These are phyloP conservation scores for Helenozyma baotianmanensis DNA, from an alignment of 805 yeast genomes.

Conservation along the genomic window DNA sequence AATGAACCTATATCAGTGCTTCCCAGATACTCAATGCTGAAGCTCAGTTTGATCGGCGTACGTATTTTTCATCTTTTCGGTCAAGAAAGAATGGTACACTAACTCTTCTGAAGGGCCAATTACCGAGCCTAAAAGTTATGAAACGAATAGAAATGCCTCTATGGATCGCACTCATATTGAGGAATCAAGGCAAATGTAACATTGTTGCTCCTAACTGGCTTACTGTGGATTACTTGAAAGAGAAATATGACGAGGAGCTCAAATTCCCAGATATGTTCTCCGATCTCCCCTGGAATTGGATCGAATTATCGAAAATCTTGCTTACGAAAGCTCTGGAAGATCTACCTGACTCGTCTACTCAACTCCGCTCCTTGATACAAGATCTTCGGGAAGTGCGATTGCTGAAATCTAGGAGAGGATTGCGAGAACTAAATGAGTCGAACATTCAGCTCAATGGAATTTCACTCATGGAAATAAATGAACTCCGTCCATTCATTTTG, in stretches of 20 bases:
- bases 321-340: conserved; percentile 75
- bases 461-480: conserved; percentile 82
- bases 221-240: conserved; percentile 46
- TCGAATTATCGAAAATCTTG: conserved; percentile 69
- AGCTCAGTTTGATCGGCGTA: conserved; percentile 63
- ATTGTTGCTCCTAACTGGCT: conserved; percentile 88
- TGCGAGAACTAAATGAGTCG: conserved; percentile 71
- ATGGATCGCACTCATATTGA: conserved; percentile 83
- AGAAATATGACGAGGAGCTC: conserved; percentile 63
- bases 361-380: conserved; percentile 64
- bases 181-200: conserved; percentile 80
- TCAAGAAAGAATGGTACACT: not conserved
- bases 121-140: conserved; percentile 63
- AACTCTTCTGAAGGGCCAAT: not conserved
- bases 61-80: no score
- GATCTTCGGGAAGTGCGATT: conserved; percentile 81
- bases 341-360: conserved; percentile 66
- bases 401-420: conserved; percentile 77
- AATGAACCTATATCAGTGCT: conserved; percentile 67
- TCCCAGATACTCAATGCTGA: conserved; percentile 71
- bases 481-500: conserved; percentile 77
- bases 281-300: conserved; percentile 82
- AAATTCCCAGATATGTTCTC: conserved; percentile 56
- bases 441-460: conserved; percentile 80
- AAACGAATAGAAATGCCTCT: conserved; percentile 68